These are phyloP conservation scores for Pseudohalonectria lignicola DNA, from an alignment of 2,329 filamentous ascomycete species.

Conservation along the genomic window DNA sequence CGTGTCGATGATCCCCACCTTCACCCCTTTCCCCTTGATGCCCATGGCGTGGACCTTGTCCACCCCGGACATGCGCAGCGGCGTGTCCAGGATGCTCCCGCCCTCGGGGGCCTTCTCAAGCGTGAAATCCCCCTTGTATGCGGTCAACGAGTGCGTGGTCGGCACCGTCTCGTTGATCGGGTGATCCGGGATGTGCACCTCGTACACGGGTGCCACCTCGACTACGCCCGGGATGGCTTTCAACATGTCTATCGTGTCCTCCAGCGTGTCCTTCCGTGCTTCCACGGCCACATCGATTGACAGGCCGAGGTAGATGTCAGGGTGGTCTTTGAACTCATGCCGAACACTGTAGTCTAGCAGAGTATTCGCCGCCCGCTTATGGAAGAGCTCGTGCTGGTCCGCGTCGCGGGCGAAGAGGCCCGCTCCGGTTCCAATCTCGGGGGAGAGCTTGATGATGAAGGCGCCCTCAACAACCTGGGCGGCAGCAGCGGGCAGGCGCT, in stretches of 20 bases:
- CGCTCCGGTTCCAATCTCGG: neutral
- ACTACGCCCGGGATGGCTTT: neutral
- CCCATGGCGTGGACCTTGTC: conserved; percentile 4
- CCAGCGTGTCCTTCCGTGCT: neutral
- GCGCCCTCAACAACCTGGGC: neutral
- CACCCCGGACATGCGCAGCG: conserved; percentile 1
- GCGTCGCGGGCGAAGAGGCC: neutral
- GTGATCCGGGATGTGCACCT: neutral
- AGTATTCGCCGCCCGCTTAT: neutral
- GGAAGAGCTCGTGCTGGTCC: neutral
- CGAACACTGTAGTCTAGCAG: neutral
- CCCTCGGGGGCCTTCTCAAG: neutral
- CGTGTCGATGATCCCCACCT: conserved; percentile 28
- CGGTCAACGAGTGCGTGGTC: neutral
- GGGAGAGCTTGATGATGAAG: neutral
- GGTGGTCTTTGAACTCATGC: neutral
- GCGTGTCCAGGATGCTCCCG: neutral
- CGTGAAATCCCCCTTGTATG: neutral
- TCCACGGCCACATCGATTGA: neutral
- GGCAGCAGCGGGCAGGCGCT: neutral
- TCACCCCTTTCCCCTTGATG: conserved; percentile 21
- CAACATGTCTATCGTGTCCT: neutral
- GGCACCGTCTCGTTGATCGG: neutral
- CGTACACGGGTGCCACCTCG: neutral
- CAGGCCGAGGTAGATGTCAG: neutral